phyloP scores from a whole-genome alignment of 371 early-diverging fungal species.

The Circinella minor region DNA sequence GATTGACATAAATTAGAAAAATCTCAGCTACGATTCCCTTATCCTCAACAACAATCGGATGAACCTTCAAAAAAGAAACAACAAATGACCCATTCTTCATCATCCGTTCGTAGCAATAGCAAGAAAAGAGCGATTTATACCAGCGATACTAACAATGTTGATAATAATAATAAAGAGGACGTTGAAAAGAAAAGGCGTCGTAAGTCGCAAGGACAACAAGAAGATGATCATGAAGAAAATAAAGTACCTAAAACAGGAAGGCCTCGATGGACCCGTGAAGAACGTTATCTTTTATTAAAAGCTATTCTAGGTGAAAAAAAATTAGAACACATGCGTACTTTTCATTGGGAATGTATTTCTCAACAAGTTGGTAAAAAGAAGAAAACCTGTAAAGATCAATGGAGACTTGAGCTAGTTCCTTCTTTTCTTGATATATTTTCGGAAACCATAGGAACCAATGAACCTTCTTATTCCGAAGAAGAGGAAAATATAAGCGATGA shows the following conservation, averaged over 20 bases:
- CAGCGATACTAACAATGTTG: background rate
- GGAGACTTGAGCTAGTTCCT: slow-evolving; percentile 11
- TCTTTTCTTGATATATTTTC: too few species aligned
- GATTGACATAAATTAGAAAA: too few species aligned
- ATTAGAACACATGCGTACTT: slow-evolving; percentile 40
- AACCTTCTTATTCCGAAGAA: too few species aligned
- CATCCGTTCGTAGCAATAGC: too few species aligned
- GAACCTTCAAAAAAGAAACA: background rate
- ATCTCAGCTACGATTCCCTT: too few species aligned
- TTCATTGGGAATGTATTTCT: slow-evolving; percentile 40
- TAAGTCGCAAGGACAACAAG: background rate
- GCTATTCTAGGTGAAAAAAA: slow-evolving; percentile 36
- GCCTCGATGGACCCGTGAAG: slow-evolving; percentile 38
- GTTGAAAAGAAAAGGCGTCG: too few species aligned
- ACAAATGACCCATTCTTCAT: too few species aligned
- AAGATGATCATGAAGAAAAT: background rate
- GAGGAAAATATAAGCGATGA: too few species aligned
- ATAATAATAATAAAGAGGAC: background rate
- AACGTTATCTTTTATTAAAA: slow-evolving; percentile 26
- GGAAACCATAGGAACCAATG: too few species aligned
- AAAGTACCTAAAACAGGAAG: background rate
- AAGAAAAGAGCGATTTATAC: too few species aligned
- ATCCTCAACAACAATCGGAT: background rate
- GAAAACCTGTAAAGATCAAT: slow-evolving; percentile 54
- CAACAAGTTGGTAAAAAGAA: slow-evolving; percentile 26